Evolutionary conservation across 2,329 filamentous ascomycete genomes (phyloP).

Genomic region (Magnaporthiopsis incrustans): DNA sequence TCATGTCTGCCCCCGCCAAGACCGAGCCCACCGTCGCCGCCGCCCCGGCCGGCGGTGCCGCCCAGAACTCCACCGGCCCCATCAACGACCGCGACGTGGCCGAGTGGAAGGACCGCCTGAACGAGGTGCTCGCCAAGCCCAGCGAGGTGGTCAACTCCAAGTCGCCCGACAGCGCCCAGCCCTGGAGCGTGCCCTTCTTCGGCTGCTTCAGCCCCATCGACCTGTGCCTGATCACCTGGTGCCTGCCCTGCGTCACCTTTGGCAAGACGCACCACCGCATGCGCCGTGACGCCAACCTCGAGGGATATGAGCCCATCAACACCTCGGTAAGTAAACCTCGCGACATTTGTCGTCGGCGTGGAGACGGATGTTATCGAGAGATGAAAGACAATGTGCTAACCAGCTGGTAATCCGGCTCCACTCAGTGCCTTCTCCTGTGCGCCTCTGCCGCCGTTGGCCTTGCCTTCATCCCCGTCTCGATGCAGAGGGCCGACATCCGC

Average conservation of each 20-base stretch:
- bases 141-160: conserved; percentile 33
- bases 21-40: not conserved
- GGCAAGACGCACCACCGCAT: conserved; percentile 40
- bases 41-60: not conserved
- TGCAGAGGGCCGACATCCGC: conserved; percentile 37
- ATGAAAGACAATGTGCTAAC: not conserved
- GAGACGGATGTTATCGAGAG: not conserved
- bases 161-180: conserved; percentile 27
- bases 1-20: conserved; percentile 9
- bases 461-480: conserved; percentile 32
- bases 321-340: conserved; percentile 28
- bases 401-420: not conserved
- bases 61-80: conserved; percentile 18
- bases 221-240: conserved; percentile 36
- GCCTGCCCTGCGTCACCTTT: conserved; percentile 38
- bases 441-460: conserved; percentile 31
- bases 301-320: conserved; percentile 38
- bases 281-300: conserved; percentile 29
- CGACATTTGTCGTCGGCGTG: no score
- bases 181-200: conserved; percentile 34
- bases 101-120: conserved; percentile 35
- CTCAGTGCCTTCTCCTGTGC: conserved; percentile 35
- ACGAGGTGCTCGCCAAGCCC: conserved; percentile 33
- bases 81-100: conserved; percentile 34
- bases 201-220: conserved; percentile 36